A percentile compares a stretch with the other conserved stretches of the same genome.
Evolutionary conservation across 129 eudicot species (phyloP).

Genomic region (Dittrichia graveolens): DNA sequence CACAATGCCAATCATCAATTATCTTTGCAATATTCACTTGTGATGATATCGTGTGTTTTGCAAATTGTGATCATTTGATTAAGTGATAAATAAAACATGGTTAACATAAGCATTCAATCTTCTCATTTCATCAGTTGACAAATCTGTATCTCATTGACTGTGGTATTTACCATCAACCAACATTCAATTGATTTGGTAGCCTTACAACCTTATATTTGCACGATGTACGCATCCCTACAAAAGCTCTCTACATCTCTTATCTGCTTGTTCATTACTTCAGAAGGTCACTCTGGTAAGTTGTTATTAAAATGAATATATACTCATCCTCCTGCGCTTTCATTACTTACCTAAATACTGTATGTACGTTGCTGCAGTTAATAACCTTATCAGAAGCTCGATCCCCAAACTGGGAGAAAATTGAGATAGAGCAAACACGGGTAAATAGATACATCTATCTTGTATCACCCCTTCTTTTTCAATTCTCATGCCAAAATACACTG

Average conservation of each 20-base stretch:
- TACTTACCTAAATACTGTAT: not conserved
- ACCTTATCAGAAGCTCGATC: not conserved
- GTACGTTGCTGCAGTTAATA: not conserved
- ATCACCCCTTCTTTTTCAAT: not conserved
- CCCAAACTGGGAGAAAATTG: constrained; percentile 11
- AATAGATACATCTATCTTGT: not conserved
- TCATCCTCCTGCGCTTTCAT: not conserved
- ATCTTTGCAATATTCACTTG: too few species aligned
- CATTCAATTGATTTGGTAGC: not conserved
- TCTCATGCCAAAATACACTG: not conserved
- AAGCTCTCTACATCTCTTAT: not conserved
- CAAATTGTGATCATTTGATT: too few species aligned
- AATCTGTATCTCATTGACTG: not conserved
- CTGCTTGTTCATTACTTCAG: not conserved
- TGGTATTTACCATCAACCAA: not conserved
- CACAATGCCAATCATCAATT: too few species aligned
- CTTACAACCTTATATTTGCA: constrained; percentile 7
- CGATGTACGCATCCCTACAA: not conserved
- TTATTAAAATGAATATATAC: not conserved
- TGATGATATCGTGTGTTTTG: too few species aligned
- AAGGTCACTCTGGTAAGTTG: constrained; percentile 17
- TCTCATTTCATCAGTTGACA: constrained; percentile 18
- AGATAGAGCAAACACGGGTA: not conserved
- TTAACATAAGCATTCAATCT: too few species aligned
- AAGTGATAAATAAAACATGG: too few species aligned